These are phyloP conservation scores for Penicillium turbatum DNA, from an alignment of 495 filamentous ascomycete species.

Conservation along the genomic window DNA sequence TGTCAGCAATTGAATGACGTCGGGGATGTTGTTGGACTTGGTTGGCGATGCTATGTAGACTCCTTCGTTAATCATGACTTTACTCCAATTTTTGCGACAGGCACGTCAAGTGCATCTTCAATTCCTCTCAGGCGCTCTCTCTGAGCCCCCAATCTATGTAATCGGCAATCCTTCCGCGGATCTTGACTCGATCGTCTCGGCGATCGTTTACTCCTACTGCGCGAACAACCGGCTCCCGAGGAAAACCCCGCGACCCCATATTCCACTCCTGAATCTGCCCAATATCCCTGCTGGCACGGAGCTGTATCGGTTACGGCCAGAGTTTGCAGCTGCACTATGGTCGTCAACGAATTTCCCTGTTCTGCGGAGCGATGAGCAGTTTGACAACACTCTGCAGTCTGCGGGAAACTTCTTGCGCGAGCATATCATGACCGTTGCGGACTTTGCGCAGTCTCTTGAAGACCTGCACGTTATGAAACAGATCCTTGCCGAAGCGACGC, in stretches of 20 bases:
- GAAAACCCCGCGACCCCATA: constrained; percentile 53
- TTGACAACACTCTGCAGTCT: constrained; percentile 28
- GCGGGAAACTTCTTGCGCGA: constrained; percentile 36
- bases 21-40: not conserved
- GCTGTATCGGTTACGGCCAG: constrained; percentile 62
- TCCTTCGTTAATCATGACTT: constrained; percentile 15
- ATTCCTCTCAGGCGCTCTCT: constrained; percentile 27
- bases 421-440: constrained; percentile 40
- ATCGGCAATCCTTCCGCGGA: constrained; percentile 57
- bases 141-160: constrained; percentile 40
- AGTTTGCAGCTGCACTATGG: constrained; percentile 55
- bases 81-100: constrained; percentile 40
- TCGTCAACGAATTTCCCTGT: constrained; percentile 35
- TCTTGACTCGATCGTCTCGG: constrained; percentile 85
- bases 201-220: constrained; percentile 82
- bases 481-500: constrained; percentile 42
- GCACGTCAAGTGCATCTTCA: constrained; percentile 34
- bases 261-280: constrained; percentile 77
- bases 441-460: constrained; percentile 28
- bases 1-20: constrained; percentile 8
- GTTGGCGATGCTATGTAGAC: not conserved
- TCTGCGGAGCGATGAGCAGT: constrained; percentile 19
- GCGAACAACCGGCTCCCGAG: constrained; percentile 46
- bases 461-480: not conserved
- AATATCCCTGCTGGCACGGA: constrained; percentile 55